These are phyloP conservation scores for Arthonia radiata DNA, from an alignment of 495 filamentous ascomycete genomes.

Conservation along the genomic window DNA sequence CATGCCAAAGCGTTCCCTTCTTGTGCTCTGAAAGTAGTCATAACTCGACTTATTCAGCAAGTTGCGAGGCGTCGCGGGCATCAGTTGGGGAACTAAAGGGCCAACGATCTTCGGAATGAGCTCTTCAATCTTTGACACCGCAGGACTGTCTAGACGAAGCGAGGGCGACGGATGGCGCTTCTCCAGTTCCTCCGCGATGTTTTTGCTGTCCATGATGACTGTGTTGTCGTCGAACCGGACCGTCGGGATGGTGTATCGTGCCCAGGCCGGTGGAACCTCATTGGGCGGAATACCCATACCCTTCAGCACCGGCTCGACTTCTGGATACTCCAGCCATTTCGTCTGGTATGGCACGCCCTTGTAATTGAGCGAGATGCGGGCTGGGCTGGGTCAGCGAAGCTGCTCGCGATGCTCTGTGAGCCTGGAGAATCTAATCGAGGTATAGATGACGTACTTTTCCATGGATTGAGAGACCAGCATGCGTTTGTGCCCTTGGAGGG, in stretches of 20 bases:
- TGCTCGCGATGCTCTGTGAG: not conserved
- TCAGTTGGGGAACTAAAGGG: conserved; percentile 9
- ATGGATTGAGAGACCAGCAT: conserved; percentile 35
- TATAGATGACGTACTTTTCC: conserved; percentile 25
- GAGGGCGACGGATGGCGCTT: conserved; percentile 24
- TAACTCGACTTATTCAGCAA: conserved; percentile 17
- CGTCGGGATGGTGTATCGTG: conserved; percentile 28
- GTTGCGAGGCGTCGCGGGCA: conserved; percentile 13
- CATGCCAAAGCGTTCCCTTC: conserved; percentile 18
- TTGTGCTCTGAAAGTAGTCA: conserved; percentile 21
- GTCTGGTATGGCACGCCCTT: conserved; percentile 38
- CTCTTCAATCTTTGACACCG: conserved; percentile 12
- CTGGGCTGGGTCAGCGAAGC: conserved; percentile 29
- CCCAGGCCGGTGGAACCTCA: conserved; percentile 5
- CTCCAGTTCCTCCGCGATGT: conserved; percentile 28
- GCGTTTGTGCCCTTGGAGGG: conserved; percentile 19
- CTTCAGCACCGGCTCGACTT: conserved; percentile 23
- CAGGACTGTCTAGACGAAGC: conserved; percentile 23
- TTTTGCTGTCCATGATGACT: conserved; percentile 29
- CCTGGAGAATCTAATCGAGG: not conserved
- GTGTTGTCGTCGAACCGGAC: conserved; percentile 23
- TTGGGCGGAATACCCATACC: conserved; percentile 22
- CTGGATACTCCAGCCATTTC: conserved; percentile 40
- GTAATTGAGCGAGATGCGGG: conserved; percentile 32
- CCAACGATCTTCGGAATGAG: conserved; percentile 4